Evolutionary conservation across 2,329 filamentous ascomycete genomes (phyloP).

Genomic region (Pseudovirgaria hyperparasitica): DNA sequence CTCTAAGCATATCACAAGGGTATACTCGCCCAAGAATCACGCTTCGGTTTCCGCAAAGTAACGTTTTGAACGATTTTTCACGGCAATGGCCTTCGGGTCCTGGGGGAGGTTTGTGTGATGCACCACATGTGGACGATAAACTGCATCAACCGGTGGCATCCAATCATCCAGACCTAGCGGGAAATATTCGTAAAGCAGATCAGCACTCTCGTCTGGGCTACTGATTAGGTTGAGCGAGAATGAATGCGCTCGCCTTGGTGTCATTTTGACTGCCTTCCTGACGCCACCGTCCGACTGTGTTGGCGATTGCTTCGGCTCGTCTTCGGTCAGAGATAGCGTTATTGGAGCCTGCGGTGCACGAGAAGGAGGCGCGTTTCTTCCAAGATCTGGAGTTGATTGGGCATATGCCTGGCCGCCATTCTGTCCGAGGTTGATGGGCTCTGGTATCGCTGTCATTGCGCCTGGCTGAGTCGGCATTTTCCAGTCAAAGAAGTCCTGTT

Average conservation of each 20-base stretch:
- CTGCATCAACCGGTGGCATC: conserved; percentile 81
- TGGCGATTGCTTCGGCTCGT: conserved; percentile 33
- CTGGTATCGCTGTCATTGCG: conserved; percentile 30
- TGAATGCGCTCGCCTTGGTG: conserved; percentile 29
- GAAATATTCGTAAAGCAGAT: conserved; percentile 90
- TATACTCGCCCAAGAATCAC: conserved; percentile 1
- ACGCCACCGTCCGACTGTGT: conserved; percentile 19
- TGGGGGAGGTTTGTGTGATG: conserved; percentile 58
- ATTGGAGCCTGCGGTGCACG: conserved; percentile 33
- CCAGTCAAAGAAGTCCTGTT: conserved; percentile 32
- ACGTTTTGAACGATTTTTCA: conserved; percentile 32
- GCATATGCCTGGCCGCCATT: too few species aligned
- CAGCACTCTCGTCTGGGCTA: conserved; percentile 62
- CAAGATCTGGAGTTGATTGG: conserved; percentile 41
- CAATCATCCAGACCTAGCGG: conserved; percentile 83
- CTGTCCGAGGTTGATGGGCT: conserved; percentile 24
- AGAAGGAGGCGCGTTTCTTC: conserved; percentile 26
- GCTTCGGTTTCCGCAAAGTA: conserved; percentile 34
- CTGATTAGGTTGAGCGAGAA: conserved; percentile 38
- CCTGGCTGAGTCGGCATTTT: conserved; percentile 24
- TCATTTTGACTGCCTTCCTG: conserved; percentile 17
- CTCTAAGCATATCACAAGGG: too few species aligned
- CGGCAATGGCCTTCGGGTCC: conserved; percentile 32
- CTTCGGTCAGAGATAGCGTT: conserved; percentile 43
- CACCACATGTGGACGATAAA: conserved; percentile 85